These are phyloP conservation scores for Lasiosphaeria miniovina DNA, from an alignment of 495 filamentous ascomycete genomes.

Conservation along the genomic window DNA sequence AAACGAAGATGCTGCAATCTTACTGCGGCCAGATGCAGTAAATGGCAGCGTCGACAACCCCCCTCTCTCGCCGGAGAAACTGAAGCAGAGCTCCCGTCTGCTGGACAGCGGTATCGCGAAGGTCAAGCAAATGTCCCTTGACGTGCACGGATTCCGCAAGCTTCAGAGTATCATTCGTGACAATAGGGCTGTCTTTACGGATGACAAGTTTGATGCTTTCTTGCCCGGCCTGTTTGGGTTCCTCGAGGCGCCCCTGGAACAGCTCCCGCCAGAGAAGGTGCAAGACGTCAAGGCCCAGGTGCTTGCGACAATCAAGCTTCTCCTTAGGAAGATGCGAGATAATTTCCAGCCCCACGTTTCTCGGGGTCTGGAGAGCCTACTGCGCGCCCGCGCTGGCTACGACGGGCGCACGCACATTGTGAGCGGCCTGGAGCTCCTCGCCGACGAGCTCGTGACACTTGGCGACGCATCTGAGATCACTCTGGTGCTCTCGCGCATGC, in stretches of 20 bases:
- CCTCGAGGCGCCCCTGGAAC: constrained; percentile 55
- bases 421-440: constrained; percentile 52
- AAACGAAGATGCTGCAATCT: constrained; percentile 50
- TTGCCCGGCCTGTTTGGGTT: constrained; percentile 71
- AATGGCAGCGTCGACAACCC: constrained; percentile 19
- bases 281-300: constrained; percentile 82
- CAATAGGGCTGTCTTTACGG: constrained; percentile 53
- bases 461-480: constrained; percentile 50
- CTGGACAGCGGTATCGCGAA: constrained; percentile 75
- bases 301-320: constrained; percentile 72
- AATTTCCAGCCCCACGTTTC: constrained; percentile 64
- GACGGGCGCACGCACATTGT: constrained; percentile 53
- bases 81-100: constrained; percentile 52
- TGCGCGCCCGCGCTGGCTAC: constrained; percentile 62
- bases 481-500: constrained; percentile 42
- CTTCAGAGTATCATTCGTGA: constrained; percentile 76
- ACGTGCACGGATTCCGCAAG: constrained; percentile 86
- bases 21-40: constrained; percentile 23
- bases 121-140: constrained; percentile 66
- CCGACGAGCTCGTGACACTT: constrained; percentile 49
- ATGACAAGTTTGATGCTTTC: constrained; percentile 70
- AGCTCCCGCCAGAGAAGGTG: constrained; percentile 51
- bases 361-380: constrained; percentile 62
- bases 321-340: constrained; percentile 64
- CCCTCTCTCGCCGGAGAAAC: constrained; percentile 45